Conservation (phyloP, 106 monocot species). For the Allium cepa region DNA sequence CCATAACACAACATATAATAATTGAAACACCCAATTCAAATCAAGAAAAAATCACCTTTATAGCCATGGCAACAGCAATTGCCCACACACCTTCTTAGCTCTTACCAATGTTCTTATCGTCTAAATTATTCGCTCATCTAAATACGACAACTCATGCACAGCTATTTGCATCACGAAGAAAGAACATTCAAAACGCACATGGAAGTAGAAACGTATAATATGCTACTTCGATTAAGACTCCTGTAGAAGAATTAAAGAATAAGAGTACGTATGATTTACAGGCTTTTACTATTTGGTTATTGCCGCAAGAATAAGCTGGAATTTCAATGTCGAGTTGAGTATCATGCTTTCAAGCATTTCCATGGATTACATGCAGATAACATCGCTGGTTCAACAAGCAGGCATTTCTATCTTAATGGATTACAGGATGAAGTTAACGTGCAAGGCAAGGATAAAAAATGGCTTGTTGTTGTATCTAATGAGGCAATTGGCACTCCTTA, state of each 20-base stretch:
- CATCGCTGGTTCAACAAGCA: constrained; percentile 16
- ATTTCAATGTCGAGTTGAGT: constrained; percentile 65
- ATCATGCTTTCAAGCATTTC: constrained; percentile 95
- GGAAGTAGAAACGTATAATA: not conserved
- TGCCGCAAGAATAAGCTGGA: constrained; percentile 82
- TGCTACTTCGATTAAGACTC: not conserved
- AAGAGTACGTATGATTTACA: constrained; percentile 50
- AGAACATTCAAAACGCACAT: not conserved
- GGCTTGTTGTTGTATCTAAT: constrained; percentile 65
- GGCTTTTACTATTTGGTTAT: constrained; percentile 71
- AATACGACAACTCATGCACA: not conserved
- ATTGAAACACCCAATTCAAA: no score
- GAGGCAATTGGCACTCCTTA: constrained; percentile 10
- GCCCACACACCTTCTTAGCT: not conserved
- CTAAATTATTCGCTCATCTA: not conserved
- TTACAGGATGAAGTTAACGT: constrained; percentile 51
- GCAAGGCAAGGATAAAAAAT: constrained; percentile 66
- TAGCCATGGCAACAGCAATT: no score
- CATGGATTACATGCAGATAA: constrained; percentile 91
- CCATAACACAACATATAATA: no score
- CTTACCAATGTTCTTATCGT: not conserved
- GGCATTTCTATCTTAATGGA: constrained; percentile 76
- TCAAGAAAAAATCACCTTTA: no score
- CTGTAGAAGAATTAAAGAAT: constrained; percentile 16
- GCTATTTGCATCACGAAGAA: not conserved